Evolutionary conservation across 2,329 filamentous ascomycete species (phyloP).

Genomic region (Claviceps sp.): DNA sequence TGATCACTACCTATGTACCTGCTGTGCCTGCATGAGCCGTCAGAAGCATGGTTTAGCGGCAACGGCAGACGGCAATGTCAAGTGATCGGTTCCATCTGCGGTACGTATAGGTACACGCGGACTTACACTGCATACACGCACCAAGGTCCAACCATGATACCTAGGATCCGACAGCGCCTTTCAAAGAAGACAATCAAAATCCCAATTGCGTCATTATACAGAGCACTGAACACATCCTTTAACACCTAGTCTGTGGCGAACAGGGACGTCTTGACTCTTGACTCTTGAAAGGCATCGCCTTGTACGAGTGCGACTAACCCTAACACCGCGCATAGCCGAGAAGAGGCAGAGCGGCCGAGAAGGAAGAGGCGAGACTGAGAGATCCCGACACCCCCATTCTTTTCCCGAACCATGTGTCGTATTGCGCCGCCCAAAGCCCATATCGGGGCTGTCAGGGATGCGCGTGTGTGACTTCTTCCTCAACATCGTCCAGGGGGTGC

Average conservation of each 20-base stretch:
- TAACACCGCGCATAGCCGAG: too few species aligned
- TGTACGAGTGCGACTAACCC: not conserved
- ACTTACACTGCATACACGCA: not conserved
- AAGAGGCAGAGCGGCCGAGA: too few species aligned
- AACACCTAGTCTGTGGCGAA: not conserved
- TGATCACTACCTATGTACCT: not conserved
- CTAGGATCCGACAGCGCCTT: too few species aligned
- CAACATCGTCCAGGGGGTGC: not conserved
- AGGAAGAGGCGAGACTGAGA: too few species aligned
- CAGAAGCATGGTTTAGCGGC: not conserved
- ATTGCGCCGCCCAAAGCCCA: not conserved
- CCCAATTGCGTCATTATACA: not conserved
- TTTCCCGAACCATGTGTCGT: too few species aligned
- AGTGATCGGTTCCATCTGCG: not conserved
- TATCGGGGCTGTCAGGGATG: not conserved
- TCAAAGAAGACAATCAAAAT: not conserved
- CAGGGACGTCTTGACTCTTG: not conserved
- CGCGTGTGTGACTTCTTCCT: not conserved
- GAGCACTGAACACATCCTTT: not conserved
- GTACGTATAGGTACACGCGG: too few species aligned
- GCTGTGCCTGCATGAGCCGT: slow-evolving; percentile 3
- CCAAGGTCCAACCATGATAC: too few species aligned
- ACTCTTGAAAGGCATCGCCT: not conserved
- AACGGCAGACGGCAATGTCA: not conserved
- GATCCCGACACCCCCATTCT: too few species aligned